Evolutionary conservation across 1,284 basidiomycete genomes (phyloP), one percentile per base, ranked within the genome.

Genomic region (Sanghuangporus sanghuang): DNA sequence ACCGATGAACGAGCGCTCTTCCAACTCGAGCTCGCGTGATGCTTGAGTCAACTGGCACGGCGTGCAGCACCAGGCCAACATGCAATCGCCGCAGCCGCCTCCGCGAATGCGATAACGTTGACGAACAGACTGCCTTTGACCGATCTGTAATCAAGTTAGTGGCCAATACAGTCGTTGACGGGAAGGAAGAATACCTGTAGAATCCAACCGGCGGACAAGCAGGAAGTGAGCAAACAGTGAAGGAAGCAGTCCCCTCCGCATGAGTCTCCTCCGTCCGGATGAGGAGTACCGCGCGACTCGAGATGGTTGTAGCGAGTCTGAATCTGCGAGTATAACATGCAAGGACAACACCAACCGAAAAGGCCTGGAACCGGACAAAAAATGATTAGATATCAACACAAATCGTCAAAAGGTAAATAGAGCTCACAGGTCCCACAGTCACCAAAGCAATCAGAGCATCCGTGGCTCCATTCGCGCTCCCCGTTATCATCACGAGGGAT

Each of bases 31-130:
- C 68, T 85, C 83, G 27, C 76, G 73, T 52, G 73, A 72, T 66
- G 80, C 80, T 68, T 85, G 83, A 0, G 76, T 75, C 48, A 84
- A 76, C 6, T 76, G 74, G 67, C 83, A 85, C 21, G 81, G 78
- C 1, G 69, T 69, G 69, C 83, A 85, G 69, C 73, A 84, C 58
- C 71, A 76, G 2, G 77, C 69, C 6, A 74, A 68, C 49, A 73
- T 71, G 67, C 75, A 83, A 66, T 83, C 82, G 8, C 70, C 69
- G 59, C 71, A 72, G 11, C 68, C 66, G 50, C 73, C 73, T 42
- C 81, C 81, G 39, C 71, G 70, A 69, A 85, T 79, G 61, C 72
- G 71, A 68, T 83, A 82, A 27, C 82, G 78, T 2, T 63, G 53
- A 44, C 83, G 78, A 52, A 80, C 68, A 18, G 69, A 70, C 3